Conservation (phyloP, 148 eudicot species). For the Amaranthus cruentus region DNA sequence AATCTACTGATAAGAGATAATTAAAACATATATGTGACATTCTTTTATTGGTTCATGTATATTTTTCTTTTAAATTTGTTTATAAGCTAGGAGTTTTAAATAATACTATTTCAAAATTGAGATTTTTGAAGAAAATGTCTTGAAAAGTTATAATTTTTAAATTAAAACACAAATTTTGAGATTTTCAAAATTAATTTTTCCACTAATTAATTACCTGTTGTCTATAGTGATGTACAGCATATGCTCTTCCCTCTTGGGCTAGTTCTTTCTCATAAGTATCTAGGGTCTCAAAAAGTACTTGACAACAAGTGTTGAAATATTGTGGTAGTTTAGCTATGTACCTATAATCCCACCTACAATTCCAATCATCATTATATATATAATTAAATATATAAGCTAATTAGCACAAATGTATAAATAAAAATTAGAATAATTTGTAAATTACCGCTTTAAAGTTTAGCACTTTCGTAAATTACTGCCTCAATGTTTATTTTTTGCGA, state of each 20-base stretch:
- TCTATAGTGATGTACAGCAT: constrained; percentile 19
- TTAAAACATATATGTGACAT: neutral
- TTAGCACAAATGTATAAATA: constrained; percentile 24
- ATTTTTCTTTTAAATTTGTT: too few relatives aligned
- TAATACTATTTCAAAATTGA: neutral
- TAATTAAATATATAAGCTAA: too few relatives aligned
- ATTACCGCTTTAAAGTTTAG: too few relatives aligned
- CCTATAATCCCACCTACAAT: constrained; percentile 41
- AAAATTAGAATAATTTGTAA: neutral
- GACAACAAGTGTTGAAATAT: constrained; percentile 26
- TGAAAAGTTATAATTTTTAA: neutral
- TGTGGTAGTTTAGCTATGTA: constrained; percentile 32
- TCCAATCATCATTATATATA: neutral
- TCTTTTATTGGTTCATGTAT: neutral
- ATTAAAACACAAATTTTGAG: neutral
- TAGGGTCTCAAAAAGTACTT: constrained; percentile 24
- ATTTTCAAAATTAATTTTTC: too few relatives aligned
- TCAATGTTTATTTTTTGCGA: too few relatives aligned
- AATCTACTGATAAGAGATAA: neutral
- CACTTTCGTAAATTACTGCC: too few relatives aligned
- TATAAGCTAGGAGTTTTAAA: neutral
- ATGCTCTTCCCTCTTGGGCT: constrained; percentile 24
- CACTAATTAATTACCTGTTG: constrained; percentile 18
- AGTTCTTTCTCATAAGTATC: constrained; percentile 32
- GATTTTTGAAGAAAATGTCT: neutral